phyloP scores from a whole-genome alignment of 2,329 filamentous ascomycete species.

The Hysterium pulicare region DNA sequence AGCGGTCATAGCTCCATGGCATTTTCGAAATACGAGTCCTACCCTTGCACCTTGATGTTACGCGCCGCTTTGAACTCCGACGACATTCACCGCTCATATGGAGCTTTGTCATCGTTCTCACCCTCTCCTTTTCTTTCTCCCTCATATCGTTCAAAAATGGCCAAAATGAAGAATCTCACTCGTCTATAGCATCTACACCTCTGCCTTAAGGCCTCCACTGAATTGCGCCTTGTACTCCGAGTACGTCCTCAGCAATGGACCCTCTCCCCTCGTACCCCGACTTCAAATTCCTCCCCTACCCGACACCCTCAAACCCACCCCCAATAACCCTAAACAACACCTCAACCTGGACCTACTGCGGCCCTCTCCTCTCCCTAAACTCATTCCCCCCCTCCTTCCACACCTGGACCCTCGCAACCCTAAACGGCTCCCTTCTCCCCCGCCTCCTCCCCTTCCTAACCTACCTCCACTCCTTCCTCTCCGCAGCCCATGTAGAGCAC shows the following conservation, averaged over 20 bases:
- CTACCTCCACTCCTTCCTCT: conserved; percentile 40
- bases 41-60: too few species aligned
- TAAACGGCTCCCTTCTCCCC: conserved; percentile 34
- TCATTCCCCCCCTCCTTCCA: conserved; percentile 16
- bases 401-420: conserved; percentile 37
- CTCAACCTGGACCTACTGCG: conserved; percentile 24
- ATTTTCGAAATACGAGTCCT: too few species aligned
- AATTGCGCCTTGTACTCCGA: too few species aligned
- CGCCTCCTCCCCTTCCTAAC: conserved; percentile 41
- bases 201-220: too few species aligned
- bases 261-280: neutral
- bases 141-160: too few species aligned
- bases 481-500: conserved; percentile 33
- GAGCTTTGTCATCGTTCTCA: too few species aligned
- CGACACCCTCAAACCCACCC: neutral
- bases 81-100: too few species aligned
- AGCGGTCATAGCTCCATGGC: too few species aligned
- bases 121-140: too few species aligned
- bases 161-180: too few species aligned
- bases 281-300: conserved; percentile 1
- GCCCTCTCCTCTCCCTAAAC: conserved; percentile 16
- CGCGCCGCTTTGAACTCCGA: too few species aligned
- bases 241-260: neutral
- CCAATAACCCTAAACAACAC: conserved; percentile 13
- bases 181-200: too few species aligned